Conservation (phyloP, 371 early-diverging fungal genomes). For the Circinella umbellata region DNA sequence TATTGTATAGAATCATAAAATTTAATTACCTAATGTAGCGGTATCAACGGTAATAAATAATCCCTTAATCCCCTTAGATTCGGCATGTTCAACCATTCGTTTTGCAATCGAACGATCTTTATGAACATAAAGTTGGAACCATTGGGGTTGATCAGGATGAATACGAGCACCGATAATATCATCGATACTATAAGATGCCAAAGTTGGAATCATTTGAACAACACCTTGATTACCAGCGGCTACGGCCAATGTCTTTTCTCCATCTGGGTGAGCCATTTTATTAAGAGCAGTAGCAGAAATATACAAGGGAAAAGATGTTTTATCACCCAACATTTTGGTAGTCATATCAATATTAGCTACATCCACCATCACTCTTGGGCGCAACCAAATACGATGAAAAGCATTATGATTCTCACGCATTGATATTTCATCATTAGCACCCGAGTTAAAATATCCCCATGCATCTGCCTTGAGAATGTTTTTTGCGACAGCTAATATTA, state of each 20-base stretch:
- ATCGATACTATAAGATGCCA: conserved; percentile 73
- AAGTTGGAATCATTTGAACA: conserved; percentile 76
- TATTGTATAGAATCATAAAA: no score
- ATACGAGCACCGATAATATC: conserved; percentile 58
- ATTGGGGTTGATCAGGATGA: conserved; percentile 49
- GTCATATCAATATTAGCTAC: conserved; percentile 67
- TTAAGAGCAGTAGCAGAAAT: conserved; percentile 72
- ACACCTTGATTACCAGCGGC: conserved; percentile 57
- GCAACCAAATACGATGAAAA: conserved; percentile 77
- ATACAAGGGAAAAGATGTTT: conserved; percentile 54
- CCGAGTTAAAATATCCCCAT: conserved; percentile 87
- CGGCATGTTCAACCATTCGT: conserved; percentile 79
- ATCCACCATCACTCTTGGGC: conserved; percentile 79
- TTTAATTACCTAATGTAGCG: conserved; percentile 67
- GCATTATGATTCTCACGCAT: conserved; percentile 80
- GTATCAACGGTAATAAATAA: conserved; percentile 94
- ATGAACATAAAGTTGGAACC: conserved; percentile 95
- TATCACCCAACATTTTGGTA: conserved; percentile 70
- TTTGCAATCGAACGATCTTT: conserved; percentile 75
- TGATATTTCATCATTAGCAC: conserved; percentile 86
- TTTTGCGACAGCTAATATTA: conserved; percentile 58
- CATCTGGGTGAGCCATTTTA: conserved; percentile 78
- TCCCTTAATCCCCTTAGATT: conserved; percentile 78
- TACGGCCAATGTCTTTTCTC: conserved; percentile 71
- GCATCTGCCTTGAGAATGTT: conserved; percentile 66